phyloP scores from a whole-genome alignment of 768 basidiomycete genomes.

The Russula sp. region DNA sequence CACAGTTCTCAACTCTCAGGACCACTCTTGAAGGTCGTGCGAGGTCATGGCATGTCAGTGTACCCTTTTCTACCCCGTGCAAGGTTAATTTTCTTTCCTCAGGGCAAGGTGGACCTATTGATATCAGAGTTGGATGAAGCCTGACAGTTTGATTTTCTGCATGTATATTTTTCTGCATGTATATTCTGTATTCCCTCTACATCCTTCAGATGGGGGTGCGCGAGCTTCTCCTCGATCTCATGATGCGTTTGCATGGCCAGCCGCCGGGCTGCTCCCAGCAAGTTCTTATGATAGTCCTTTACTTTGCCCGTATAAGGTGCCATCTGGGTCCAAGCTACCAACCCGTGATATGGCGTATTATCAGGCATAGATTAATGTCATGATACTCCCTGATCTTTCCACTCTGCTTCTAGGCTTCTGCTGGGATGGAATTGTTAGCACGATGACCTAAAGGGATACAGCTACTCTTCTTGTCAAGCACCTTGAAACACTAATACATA shows the following conservation, averaged over 20 bases:
- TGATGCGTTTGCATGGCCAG: background rate
- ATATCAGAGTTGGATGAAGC: slow-evolving; percentile 62
- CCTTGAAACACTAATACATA: background rate
- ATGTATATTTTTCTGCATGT: slow-evolving; percentile 15
- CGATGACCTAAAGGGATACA: slow-evolving; percentile 19
- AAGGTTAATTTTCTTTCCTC: slow-evolving; percentile 16
- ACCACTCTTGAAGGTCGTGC: slow-evolving; percentile 22
- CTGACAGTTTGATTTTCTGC: slow-evolving; percentile 43
- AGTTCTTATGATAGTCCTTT: slow-evolving; percentile 2
- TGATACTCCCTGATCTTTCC: slow-evolving; percentile 2
- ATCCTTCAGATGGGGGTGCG: background rate
- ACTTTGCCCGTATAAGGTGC: slow-evolving; percentile 75
- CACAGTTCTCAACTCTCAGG: slow-evolving; percentile 62
- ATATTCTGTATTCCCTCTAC: background rate
- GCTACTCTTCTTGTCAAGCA: background rate
- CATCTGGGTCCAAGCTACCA: slow-evolving; percentile 56
- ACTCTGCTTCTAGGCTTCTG: slow-evolving; percentile 3
- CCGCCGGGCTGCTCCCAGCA: slow-evolving; percentile 25
- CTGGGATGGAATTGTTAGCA: slow-evolving; percentile 4
- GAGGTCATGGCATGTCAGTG: slow-evolving; percentile 30
- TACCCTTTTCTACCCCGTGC: background rate
- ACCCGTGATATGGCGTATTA: slow-evolving; percentile 67
- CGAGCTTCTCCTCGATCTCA: background rate
- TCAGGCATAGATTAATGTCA: slow-evolving; percentile 59
- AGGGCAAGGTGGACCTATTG: slow-evolving; percentile 66